Evolutionary conservation across 2,329 filamentous ascomycete species (phyloP), one percentile per base, ranked within the genome.

Genomic region (Colletotrichum spaethianum): DNA sequence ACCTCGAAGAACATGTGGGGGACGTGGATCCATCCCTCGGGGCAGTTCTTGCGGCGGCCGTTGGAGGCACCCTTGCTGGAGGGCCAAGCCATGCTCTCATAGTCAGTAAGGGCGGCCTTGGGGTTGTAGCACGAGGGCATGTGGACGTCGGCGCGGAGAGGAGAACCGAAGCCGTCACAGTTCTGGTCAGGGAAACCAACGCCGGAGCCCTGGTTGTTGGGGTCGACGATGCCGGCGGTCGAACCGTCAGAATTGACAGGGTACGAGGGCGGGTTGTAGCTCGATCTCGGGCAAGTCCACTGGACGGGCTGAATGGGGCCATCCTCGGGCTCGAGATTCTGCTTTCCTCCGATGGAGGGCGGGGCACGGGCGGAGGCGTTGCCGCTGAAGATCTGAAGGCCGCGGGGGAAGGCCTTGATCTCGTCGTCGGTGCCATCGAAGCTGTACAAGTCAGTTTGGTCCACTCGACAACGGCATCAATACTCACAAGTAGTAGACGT

Each of bases 111-210:
- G 67, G 88, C 90, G 57, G 87, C 85, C 52, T 86, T 79, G 38
- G 92, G 92, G 80, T 94, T 88, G 87, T 93, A 94, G 86, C 92
- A 94, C 7, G 90, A 91, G 7, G 92, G 92, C 83, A 94, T 93
- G 84, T 93, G 92, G 50, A 93, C 83, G 75, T 94, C 91, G 67
- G 88, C 87, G 48, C 92, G 89, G 55, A 91, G 86, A 71, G 90
- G 90, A 63, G 90, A 91, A 75, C 85, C 86, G 67, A 82, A 85
- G 63, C 89, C 87, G 76, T 93, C 90, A 79, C 93, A 95, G 77
- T 91, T 88, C 79, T 88, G 86, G 78, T 91, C 87, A 36, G 93
- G 93, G 79, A 96, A 93, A n/a, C 89, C 90, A 23, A 86, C 84
- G 73, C 90, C 90, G 55, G 87, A 83, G 60, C 88, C 89, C 75